Conservation (phyloP, 2,329 filamentous ascomycete species). For the Magnaporthiopsis rhizophila region DNA sequence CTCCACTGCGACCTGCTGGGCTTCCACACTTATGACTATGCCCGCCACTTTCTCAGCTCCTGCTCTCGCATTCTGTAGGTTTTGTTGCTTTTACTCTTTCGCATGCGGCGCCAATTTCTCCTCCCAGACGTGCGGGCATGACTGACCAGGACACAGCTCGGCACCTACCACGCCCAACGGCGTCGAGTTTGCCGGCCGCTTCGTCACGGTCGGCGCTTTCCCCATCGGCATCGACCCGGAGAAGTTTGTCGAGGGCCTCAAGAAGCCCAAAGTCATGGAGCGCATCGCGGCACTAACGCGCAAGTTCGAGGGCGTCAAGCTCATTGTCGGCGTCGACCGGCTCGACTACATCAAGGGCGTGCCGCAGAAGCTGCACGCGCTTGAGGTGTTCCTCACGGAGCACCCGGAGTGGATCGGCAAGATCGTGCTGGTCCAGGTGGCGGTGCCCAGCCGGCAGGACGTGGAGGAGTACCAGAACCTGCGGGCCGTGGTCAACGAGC, state of each 20-base stretch:
- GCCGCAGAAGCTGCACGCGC: slow-evolving; percentile 90
- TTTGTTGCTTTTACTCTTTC: no score
- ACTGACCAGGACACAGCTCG: not conserved
- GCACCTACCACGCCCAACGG: slow-evolving; percentile 65
- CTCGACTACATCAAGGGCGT: slow-evolving; percentile 99
- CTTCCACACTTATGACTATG: slow-evolving; percentile 98
- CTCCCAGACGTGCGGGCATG: not conserved
- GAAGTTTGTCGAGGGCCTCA: slow-evolving; percentile 83
- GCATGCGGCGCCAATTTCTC: not conserved
- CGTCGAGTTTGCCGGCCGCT: slow-evolving; percentile 81
- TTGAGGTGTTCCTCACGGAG: slow-evolving; percentile 94
- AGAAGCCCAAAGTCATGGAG: slow-evolving; percentile 78
- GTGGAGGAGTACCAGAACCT: slow-evolving; percentile 98
- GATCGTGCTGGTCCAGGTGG: slow-evolving; percentile 91
- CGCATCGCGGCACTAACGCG: slow-evolving; percentile 77
- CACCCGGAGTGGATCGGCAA: slow-evolving; percentile 98
- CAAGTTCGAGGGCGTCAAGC: slow-evolving; percentile 92
- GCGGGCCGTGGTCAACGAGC: slow-evolving; percentile 88
- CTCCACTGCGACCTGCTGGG: slow-evolving; percentile 92
- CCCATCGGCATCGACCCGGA: slow-evolving; percentile 97
- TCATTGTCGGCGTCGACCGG: slow-evolving; percentile 94
- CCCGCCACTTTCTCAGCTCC: slow-evolving; percentile 92
- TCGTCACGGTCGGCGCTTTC: slow-evolving; percentile 88
- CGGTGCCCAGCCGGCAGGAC: slow-evolving; percentile 87
- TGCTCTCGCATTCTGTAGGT: slow-evolving; percentile 84